Base-by-base conservation (phyloP, 2,329 filamentous ascomycete species). In the Lasiodiplodia citricola region DNA sequence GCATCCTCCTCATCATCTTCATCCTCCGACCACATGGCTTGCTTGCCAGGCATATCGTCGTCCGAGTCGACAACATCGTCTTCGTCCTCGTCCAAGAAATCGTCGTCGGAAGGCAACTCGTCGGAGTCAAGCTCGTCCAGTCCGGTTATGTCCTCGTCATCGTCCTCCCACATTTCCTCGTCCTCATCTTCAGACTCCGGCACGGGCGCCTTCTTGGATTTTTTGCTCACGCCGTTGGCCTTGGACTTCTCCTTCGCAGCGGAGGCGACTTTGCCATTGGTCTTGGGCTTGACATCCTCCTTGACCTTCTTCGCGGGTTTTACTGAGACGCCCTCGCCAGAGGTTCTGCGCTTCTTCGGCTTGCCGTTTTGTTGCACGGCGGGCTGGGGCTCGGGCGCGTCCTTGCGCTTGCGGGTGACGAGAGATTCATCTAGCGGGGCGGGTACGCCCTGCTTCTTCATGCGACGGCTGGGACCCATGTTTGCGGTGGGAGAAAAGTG, bases 361-460 rank as follows among this genome's bases (percentile, higher is more conserved):
- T 75, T 72, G 71, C 79, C 77, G 51, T 73, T 73, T 83, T 70
- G 86, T 79, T 72, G 84, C 71, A 83, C 79, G n/a, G 79, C 75
- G 51, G 73, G 73, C 83, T 70, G 86, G 80, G 72, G 84, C 72
- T 83, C 79, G 68, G 89, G 90, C 51, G 89, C 88, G 74, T 92
- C 85, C 85, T 98, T 98, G 79, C 94, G 89, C 87, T 98, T 97
- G 77, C 90, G 93, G 63, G 90, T 90, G 75, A 91, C 83, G 74
- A 92, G 76, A 73, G 79, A 83, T 73, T 97, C 93, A 72, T 96
- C 93, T 73, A 97, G 87, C 72, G 91, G 87, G 76, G 91, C 88
- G 66, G 96, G 96, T 72, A 91, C 86, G 68, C 94, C 95, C 87
- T 98, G 96, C 83, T 97, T 97, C 81, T 94, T 92, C 91, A 97